Evolutionary conservation across 2,329 filamentous ascomycete species (phyloP).

Genomic region (Apiospora sp.): DNA sequence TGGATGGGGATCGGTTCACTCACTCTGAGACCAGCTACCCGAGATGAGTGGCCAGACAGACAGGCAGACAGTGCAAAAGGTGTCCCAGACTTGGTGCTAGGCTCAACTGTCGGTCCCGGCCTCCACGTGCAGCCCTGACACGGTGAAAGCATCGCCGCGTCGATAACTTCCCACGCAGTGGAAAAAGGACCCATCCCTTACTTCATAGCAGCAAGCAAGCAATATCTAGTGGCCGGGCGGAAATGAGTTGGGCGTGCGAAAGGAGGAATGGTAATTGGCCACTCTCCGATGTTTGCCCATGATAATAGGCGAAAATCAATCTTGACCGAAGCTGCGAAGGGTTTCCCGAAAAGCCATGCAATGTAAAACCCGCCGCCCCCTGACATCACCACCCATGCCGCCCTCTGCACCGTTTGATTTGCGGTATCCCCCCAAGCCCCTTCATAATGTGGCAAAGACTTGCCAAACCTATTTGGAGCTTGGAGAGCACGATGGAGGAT

Average conservation of each 20-base stretch:
- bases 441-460: neutral
- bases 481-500: neutral
- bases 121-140: too few species aligned
- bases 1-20: neutral
- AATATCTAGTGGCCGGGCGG: neutral
- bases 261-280: neutral
- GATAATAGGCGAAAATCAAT: neutral
- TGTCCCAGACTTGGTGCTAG: too few species aligned
- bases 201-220: neutral
- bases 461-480: too few species aligned
- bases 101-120: too few species aligned
- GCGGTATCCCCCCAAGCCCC: too few species aligned
- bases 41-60: neutral
- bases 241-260: neutral
- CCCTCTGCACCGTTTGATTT: neutral
- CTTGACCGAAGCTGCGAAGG: neutral
- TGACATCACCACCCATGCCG: neutral
- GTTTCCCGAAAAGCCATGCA: neutral
- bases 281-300: neutral
- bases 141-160: neutral
- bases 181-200: neutral
- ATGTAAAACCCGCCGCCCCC: neutral
- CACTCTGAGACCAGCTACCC: neutral
- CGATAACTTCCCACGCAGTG: neutral
- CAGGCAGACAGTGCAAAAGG: too few species aligned